Evolutionary conservation across 2,329 filamentous ascomycete species (phyloP).

Genomic region (Penicillium sp.): DNA sequence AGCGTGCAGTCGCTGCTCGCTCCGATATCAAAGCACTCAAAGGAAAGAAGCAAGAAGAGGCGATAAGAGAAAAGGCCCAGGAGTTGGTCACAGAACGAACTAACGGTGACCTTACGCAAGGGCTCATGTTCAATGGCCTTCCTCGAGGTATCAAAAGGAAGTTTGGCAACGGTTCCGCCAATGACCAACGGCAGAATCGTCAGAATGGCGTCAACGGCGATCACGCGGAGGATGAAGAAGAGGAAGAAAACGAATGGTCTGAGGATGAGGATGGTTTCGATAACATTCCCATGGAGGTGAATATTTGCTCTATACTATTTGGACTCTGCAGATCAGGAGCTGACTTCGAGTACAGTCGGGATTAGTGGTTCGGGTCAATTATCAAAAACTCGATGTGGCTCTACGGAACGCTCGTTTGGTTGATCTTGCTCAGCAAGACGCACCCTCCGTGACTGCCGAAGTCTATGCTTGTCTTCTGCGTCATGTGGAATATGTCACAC

Average conservation of each 20-base stretch:
- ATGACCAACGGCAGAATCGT: conserved; percentile 16
- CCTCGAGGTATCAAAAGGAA: conserved; percentile 35
- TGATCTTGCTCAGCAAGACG: conserved; percentile 63
- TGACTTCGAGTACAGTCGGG: conserved; percentile 53
- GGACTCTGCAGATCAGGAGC: conserved; percentile 9
- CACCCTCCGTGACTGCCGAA: conserved; percentile 69
- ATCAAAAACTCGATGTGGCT: conserved; percentile 76
- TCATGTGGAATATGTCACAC: conserved; percentile 63
- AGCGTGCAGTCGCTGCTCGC: conserved; percentile 29
- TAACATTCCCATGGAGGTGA: conserved; percentile 38
- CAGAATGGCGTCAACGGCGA: conserved; percentile 30
- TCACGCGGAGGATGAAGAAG: conserved; percentile 24
- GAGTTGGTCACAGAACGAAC: conserved; percentile 32
- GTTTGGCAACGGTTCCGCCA: conserved; percentile 19
- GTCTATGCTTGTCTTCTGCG: conserved; percentile 73
- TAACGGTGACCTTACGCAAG: conserved; percentile 34
- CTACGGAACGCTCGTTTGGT: conserved; percentile 75
- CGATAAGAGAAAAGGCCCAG: conserved; percentile 27
- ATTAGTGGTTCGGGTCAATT: conserved; percentile 73
- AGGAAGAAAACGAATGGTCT: conserved; percentile 36
- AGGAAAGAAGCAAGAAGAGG: conserved; percentile 37
- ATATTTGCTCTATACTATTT: conserved; percentile 1
- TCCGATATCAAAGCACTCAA: conserved; percentile 34
- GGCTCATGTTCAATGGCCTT: conserved; percentile 30
- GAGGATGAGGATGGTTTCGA: conserved; percentile 36